Conservation (phyloP, 345 rosid genomes). For the Syzygium grande region DNA sequence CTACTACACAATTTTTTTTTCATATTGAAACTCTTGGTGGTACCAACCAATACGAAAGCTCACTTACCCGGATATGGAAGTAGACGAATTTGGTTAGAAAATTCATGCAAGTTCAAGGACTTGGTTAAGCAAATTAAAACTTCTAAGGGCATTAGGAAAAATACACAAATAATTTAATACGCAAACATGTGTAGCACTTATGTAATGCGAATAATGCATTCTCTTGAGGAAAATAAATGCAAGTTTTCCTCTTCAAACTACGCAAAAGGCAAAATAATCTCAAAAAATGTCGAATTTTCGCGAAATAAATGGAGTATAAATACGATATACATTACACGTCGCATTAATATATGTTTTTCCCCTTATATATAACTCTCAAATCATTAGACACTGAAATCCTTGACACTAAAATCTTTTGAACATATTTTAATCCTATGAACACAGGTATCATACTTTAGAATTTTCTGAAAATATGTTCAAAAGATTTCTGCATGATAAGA, state of each 20-base stretch:
- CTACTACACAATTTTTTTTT: not conserved
- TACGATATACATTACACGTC: not conserved
- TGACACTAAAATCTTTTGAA: not conserved
- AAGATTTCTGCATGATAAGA: not conserved
- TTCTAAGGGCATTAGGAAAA: not conserved
- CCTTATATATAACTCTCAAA: not conserved
- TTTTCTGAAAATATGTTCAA: not conserved
- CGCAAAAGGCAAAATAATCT: not conserved
- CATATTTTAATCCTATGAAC: not conserved
- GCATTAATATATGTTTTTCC: not conserved
- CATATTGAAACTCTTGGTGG: not conserved
- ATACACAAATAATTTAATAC: not conserved
- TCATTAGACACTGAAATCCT: not conserved
- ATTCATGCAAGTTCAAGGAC: not conserved
- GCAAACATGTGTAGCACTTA: not conserved
- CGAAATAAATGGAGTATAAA: not conserved
- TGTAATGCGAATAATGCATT: not conserved
- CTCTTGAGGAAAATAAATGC: not conserved
- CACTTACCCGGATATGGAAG: not conserved
- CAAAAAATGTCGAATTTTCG: not conserved
- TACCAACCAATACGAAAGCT: not conserved
- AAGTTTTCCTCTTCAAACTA: not conserved
- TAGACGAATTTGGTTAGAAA: not conserved
- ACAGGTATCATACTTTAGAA: not conserved
- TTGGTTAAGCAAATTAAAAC: not conserved